phyloP scores from a whole-genome alignment of 2,329 filamentous ascomycete species.

The Colletotrichum sp. region DNA sequence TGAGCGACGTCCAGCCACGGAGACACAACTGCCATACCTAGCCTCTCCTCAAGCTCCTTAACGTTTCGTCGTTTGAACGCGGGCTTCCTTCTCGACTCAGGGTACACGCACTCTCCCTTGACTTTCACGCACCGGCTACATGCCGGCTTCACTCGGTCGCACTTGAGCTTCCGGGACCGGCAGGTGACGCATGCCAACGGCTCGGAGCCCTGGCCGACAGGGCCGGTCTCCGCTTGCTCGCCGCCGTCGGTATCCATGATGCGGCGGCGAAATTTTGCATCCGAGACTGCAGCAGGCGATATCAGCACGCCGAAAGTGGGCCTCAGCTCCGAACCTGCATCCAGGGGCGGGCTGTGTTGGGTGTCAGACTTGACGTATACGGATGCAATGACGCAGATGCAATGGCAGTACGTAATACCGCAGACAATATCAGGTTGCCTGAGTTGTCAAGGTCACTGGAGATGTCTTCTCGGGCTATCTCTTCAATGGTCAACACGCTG shows the following conservation, averaged over 20 bases:
- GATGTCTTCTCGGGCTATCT: neutral
- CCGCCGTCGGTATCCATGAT: constrained; percentile 24
- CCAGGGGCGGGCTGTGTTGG: neutral
- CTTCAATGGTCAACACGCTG: neutral
- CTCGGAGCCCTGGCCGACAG: constrained; percentile 30
- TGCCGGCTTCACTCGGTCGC: constrained; percentile 79
- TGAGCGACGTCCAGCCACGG: neutral
- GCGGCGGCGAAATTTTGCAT: neutral
- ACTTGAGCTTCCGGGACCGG: constrained; percentile 84
- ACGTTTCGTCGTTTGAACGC: constrained; percentile 90
- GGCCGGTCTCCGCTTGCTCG: constrained; percentile 12
- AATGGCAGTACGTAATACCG: neutral
- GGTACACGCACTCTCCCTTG: constrained; percentile 82
- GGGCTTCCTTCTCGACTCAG: constrained; percentile 87
- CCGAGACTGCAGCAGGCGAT: neutral
- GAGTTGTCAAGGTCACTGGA: neutral
- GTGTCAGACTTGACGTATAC: neutral
- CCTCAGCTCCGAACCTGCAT: neutral
- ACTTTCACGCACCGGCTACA: constrained; percentile 82
- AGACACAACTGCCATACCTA: constrained; percentile 61
- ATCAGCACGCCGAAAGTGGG: constrained; percentile 5
- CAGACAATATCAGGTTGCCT: neutral
- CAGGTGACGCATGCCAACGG: constrained; percentile 83
- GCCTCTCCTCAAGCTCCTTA: constrained; percentile 84
- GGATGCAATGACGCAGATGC: neutral